phyloP scores from a whole-genome alignment of 2,329 filamentous ascomycete species.

The Scytalidium lignicola region DNA sequence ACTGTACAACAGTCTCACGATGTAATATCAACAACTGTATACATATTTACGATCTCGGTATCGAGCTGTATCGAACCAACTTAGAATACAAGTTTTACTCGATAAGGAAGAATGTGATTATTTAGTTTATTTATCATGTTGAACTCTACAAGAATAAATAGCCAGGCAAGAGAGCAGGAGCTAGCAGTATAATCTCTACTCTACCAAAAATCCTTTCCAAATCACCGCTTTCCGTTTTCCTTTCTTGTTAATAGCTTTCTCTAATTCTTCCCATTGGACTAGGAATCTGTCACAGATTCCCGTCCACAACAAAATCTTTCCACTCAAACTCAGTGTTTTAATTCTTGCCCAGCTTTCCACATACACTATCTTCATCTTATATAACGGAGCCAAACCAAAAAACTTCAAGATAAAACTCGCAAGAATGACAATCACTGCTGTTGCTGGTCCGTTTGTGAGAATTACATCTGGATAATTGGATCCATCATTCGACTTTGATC shows the following conservation, averaged over 20 bases:
- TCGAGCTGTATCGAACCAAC: neutral
- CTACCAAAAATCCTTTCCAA: conserved; percentile 27
- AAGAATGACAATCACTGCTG: conserved; percentile 70
- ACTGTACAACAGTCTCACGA: neutral
- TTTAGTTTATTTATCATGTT: neutral
- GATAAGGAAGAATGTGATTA: neutral
- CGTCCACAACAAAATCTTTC: conserved; percentile 62
- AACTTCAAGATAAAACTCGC: conserved; percentile 47
- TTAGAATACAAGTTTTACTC: neutral
- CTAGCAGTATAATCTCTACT: conserved; percentile 9
- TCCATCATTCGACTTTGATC: conserved; percentile 13
- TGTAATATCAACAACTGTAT: neutral
- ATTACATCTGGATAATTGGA: conserved; percentile 66
- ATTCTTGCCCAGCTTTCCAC: conserved; percentile 92
- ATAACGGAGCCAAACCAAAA: conserved; percentile 44
- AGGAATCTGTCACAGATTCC: conserved; percentile 70
- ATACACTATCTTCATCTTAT: conserved; percentile 70
- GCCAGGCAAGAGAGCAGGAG: neutral
- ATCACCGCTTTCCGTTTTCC: conserved; percentile 19
- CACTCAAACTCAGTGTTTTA: conserved; percentile 75
- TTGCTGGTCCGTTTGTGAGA: conserved; percentile 83
- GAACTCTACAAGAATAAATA: neutral
- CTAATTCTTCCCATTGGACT: conserved; percentile 67
- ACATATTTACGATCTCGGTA: neutral
- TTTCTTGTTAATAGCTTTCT: conserved; percentile 17